These are phyloP conservation scores for Pseudozyma pruni DNA, from an alignment of 1,284 basidiomycete genomes.

Conservation along the genomic window DNA sequence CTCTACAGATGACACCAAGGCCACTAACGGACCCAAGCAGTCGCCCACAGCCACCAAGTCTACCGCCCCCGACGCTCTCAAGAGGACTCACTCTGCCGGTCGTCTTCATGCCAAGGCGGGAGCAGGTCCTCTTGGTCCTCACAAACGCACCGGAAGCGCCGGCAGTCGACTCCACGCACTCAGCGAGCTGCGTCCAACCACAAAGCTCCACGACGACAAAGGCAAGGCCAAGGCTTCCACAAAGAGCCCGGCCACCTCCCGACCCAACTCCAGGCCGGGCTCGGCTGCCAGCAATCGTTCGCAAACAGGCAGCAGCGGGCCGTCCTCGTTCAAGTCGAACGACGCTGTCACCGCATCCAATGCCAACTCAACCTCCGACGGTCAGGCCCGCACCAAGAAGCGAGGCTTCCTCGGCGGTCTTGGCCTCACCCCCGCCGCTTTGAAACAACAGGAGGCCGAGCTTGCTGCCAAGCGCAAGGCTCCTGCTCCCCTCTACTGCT, in stretches of 20 bases:
- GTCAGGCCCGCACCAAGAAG: conserved; percentile 27
- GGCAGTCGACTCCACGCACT: conserved; percentile 57
- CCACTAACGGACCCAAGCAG: conserved; percentile 9
- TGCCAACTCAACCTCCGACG: conserved; percentile 3
- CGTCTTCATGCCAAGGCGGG: conserved; percentile 51
- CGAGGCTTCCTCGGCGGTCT: conserved; percentile 54
- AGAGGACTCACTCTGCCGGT: conserved; percentile 55
- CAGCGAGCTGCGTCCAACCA: conserved; percentile 61
- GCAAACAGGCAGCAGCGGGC: conserved; percentile 39
- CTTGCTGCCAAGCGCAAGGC: conserved; percentile 44
- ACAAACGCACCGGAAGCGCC: conserved; percentile 57
- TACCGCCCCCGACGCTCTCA: conserved; percentile 22
- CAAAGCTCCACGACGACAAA: conserved; percentile 53
- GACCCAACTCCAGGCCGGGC: conserved; percentile 32
- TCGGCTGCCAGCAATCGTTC: conserved; percentile 50
- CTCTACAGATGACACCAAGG: conserved; percentile 8
- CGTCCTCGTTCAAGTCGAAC: conserved; percentile 44
- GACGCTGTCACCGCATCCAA: conserved; percentile 22
- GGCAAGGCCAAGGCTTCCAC: conserved; percentile 23
- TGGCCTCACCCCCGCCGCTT: conserved; percentile 45
- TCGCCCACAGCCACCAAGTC: conserved; percentile 22
- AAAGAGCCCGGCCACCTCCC: conserved; percentile 38
- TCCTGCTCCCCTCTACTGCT: conserved; percentile 57
- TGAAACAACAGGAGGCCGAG: conserved; percentile 51
- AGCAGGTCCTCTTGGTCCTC: conserved; percentile 39